Evolutionary conservation across 768 basidiomycete species (phyloP).

Genomic region (Amanita fuliginea): DNA sequence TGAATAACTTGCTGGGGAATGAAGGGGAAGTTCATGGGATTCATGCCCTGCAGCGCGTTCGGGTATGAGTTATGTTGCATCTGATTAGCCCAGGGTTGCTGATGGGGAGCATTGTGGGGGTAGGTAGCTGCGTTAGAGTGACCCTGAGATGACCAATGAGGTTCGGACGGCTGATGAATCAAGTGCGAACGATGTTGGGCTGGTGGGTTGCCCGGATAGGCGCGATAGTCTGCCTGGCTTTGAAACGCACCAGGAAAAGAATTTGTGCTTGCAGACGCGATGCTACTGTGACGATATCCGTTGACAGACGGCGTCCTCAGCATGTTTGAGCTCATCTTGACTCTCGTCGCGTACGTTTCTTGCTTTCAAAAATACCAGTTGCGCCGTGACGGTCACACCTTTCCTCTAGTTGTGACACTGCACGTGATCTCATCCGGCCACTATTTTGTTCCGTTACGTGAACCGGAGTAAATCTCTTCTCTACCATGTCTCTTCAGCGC

Average conservation of each 20-base stretch:
- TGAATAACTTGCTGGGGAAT: slow-evolving; percentile 46
- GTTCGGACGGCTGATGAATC: slow-evolving; percentile 14
- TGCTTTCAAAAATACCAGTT: background rate
- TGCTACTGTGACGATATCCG: slow-evolving; percentile 18
- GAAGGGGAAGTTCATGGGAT: slow-evolving; percentile 27
- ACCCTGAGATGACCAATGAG: slow-evolving; percentile 19
- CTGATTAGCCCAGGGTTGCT: slow-evolving; percentile 22
- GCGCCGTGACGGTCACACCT: background rate
- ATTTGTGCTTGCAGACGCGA: slow-evolving; percentile 25
- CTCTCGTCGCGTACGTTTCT: slow-evolving; percentile 2
- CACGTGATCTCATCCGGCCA: background rate
- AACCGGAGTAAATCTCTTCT: background rate
- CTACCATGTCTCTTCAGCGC: slow-evolving; percentile 21
- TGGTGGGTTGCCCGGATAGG: slow-evolving; percentile 9
- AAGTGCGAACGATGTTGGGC: slow-evolving; percentile 17
- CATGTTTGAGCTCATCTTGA: slow-evolving; percentile 4
- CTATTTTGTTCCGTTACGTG: background rate
- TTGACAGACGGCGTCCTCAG: slow-evolving; percentile 13
- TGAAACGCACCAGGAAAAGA: slow-evolving; percentile 17
- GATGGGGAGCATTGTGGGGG: slow-evolving; percentile 15
- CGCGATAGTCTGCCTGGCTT: slow-evolving; percentile 9
- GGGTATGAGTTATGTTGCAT: slow-evolving; percentile 21
- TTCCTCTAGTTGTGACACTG: background rate
- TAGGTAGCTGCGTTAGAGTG: slow-evolving; percentile 10
- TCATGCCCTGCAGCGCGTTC: slow-evolving; percentile 21